phyloP scores from a whole-genome alignment of 345 rosid genomes.

The Litchi chinensis region DNA sequence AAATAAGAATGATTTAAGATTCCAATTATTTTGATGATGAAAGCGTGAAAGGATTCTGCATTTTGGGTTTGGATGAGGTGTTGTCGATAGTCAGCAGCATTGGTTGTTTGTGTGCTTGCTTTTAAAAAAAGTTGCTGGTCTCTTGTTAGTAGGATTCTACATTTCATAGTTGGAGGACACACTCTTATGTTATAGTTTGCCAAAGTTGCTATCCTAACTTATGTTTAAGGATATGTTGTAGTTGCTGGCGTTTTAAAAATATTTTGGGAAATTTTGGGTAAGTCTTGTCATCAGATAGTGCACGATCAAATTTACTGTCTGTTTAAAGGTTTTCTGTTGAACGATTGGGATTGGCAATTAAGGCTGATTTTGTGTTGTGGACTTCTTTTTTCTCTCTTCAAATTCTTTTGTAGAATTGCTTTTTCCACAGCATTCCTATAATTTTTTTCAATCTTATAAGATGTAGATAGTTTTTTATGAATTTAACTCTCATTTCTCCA shows the following conservation, averaged over 20 bases:
- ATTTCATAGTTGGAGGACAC: slow-evolving; percentile 35
- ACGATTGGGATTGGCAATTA: slow-evolving; percentile 36
- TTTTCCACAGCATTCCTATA: no score
- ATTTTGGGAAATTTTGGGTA: slow-evolving; percentile 40
- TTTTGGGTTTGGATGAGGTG: slow-evolving; percentile 34
- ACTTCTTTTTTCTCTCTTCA: background rate
- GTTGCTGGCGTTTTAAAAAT: slow-evolving; percentile 34
- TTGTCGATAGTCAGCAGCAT: slow-evolving; percentile 41
- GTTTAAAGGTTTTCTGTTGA: slow-evolving; percentile 20
- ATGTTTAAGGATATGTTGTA: slow-evolving; percentile 32
- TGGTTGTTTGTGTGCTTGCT: slow-evolving; percentile 45
- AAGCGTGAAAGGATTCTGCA: slow-evolving; percentile 31
- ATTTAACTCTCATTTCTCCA: no score
- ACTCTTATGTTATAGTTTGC: slow-evolving; percentile 24
- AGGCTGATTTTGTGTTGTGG: slow-evolving; percentile 22
- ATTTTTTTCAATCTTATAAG: no score
- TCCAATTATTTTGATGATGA: slow-evolving; percentile 24
- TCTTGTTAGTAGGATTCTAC: slow-evolving; percentile 34
- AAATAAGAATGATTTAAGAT: slow-evolving; percentile 37
- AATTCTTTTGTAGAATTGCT: background rate
- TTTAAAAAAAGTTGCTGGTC: slow-evolving; percentile 38
- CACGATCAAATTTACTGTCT: slow-evolving; percentile 14
- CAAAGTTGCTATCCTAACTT: slow-evolving; percentile 29
- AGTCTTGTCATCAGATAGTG: slow-evolving; percentile 28
- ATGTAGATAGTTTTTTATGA: no score